Percentiles rank a stretch among this genome's conserved stretches.
Conservation (phyloP, 805 yeast species). For the Ogataea methanolica region DNA sequence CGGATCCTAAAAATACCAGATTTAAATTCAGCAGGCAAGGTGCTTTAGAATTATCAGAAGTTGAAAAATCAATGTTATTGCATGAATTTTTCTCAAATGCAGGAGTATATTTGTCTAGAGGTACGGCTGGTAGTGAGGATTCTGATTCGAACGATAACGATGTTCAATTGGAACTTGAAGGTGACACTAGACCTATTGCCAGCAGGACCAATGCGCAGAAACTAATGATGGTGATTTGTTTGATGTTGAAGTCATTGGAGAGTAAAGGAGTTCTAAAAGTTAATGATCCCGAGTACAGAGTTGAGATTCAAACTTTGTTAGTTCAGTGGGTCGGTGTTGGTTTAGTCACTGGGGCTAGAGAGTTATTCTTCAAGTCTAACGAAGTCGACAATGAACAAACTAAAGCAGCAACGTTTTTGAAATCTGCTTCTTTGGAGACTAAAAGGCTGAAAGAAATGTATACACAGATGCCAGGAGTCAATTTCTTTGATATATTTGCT, state of each 20-base stretch:
- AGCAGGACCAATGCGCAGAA: slow-evolving; percentile 30
- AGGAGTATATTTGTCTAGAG: slow-evolving; percentile 38
- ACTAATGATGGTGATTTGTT: slow-evolving; percentile 51
- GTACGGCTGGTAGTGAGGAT: slow-evolving; percentile 22
- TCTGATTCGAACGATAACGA: slow-evolving; percentile 14
- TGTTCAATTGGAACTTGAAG: slow-evolving; percentile 11
- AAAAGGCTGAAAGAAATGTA: not conserved
- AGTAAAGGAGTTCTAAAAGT: slow-evolving; percentile 37
- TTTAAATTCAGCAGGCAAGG: slow-evolving; percentile 56
- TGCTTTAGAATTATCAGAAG: slow-evolving; percentile 43
- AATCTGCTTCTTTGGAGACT: not conserved
- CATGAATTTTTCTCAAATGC: slow-evolving; percentile 67
- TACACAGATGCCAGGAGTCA: slow-evolving; percentile 1
- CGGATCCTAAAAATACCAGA: slow-evolving; percentile 12
- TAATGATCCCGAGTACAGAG: slow-evolving; percentile 46
- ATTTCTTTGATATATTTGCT: slow-evolving; percentile 12
- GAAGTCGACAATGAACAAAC: slow-evolving; percentile 2
- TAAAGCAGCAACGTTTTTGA: not conserved
- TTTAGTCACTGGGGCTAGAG: slow-evolving; percentile 54
- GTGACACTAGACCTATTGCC: slow-evolving; percentile 27
- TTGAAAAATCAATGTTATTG: slow-evolving; percentile 61
- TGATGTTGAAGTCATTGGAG: slow-evolving; percentile 55
- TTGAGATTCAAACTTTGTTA: slow-evolving; percentile 56
- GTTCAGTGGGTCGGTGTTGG: slow-evolving; percentile 59
- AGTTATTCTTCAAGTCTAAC: slow-evolving; percentile 35